Percentiles rank a stretch among this genome's conserved stretches.
Conservation (phyloP, 2,329 filamentous ascomycete species). For the Trichoderma simmonsii region DNA sequence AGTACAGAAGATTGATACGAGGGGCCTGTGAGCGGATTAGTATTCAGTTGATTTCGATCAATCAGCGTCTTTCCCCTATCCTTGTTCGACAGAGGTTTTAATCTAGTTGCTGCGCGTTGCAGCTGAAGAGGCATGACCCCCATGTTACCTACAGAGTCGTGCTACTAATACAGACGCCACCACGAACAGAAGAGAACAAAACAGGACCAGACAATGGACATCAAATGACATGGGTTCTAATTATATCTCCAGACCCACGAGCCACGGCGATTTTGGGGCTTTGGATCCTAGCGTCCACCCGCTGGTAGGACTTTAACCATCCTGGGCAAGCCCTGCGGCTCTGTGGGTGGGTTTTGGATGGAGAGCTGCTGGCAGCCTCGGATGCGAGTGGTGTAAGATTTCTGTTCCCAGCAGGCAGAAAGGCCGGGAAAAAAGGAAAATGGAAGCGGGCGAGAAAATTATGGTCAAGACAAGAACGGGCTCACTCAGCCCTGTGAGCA, state of each 20-base stretch:
- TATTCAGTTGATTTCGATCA: neutral
- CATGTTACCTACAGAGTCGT: neutral
- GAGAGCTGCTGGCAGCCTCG: neutral
- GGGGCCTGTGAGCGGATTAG: neutral
- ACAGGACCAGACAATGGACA: neutral
- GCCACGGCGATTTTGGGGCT: neutral
- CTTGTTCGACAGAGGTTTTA: neutral
- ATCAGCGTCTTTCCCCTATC: neutral
- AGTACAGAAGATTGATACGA: neutral
- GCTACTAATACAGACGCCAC: neutral
- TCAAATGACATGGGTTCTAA: neutral
- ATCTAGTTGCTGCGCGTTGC: neutral
- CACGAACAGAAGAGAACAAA: neutral
- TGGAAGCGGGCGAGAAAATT: neutral
- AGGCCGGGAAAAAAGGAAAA: neutral
- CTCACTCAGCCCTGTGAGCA: slow-evolving; percentile 9
- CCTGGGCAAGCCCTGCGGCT: neutral
- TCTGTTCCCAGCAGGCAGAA: neutral
- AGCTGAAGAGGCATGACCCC: neutral
- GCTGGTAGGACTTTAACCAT: neutral
- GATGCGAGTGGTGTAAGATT: neutral
- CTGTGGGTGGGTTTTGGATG: neutral
- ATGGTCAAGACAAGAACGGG: neutral
- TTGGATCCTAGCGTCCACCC: neutral
- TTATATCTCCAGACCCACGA: neutral